These are phyloP conservation scores for Penicillium cataractarum DNA, from an alignment of 495 filamentous ascomycete species.

Conservation along the genomic window DNA sequence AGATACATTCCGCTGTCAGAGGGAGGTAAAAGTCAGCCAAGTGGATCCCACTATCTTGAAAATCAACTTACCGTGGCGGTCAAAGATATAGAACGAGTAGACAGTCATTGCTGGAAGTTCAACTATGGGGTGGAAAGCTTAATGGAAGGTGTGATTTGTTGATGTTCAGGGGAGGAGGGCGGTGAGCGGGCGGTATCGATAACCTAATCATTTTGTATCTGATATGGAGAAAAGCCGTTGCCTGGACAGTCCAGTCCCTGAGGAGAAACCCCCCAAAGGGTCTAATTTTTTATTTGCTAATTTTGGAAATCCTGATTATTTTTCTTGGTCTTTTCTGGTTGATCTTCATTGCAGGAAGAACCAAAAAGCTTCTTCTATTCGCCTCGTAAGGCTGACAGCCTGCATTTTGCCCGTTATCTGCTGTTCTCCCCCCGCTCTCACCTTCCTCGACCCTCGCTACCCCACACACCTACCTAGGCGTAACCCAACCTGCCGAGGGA, in stretches of 20 bases:
- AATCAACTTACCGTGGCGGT: constrained; percentile 79
- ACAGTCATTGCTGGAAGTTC: constrained; percentile 68
- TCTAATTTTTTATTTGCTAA: constrained; percentile 12
- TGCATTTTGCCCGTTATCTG: constrained; percentile 25
- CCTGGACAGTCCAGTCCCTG: constrained; percentile 26
- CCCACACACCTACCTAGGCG: constrained; percentile 27
- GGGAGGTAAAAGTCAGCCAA: constrained; percentile 9
- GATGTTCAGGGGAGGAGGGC: constrained; percentile 35
- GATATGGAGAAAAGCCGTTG: constrained; percentile 27
- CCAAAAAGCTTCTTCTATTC: constrained; percentile 14
- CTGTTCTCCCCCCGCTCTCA: constrained; percentile 27
- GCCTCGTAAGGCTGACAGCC: constrained; percentile 32
- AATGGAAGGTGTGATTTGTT: constrained; percentile 20
- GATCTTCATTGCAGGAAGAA: constrained; percentile 12
- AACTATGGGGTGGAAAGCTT: neutral
- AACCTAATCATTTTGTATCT: constrained; percentile 2
- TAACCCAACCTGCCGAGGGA: neutral
- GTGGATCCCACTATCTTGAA: neutral
- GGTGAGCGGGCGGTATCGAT: constrained; percentile 21
- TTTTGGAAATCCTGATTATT: neutral
- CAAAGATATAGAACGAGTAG: constrained; percentile 98
- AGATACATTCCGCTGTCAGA: constrained; percentile 88
- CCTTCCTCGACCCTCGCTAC: constrained; percentile 22
- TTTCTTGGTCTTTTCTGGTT: neutral
- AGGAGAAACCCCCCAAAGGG: constrained; percentile 34